These are phyloP conservation scores for Pelargonium australe DNA, from an alignment of 441 rosid genomes.

Conservation along the genomic window DNA sequence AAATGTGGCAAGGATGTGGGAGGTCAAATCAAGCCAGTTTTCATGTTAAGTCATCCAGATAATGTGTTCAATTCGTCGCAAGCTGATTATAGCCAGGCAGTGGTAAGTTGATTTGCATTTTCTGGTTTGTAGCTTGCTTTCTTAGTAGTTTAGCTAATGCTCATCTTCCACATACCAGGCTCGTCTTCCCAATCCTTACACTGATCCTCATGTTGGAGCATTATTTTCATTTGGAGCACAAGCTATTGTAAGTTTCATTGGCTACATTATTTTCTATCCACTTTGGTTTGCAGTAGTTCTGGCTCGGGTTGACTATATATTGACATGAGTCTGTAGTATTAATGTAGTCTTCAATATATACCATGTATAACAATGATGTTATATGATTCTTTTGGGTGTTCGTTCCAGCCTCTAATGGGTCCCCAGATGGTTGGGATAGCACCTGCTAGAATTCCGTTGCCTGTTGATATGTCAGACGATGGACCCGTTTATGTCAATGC, in stretches of 20 bases:
- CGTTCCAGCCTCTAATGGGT: slow-evolving; percentile 31
- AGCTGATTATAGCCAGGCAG: slow-evolving; percentile 22
- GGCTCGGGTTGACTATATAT: not conserved
- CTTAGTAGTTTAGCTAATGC: slow-evolving; percentile 4
- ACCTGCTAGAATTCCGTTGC: slow-evolving; percentile 32
- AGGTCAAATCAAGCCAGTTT: slow-evolving; percentile 33
- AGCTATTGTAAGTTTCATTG: slow-evolving; percentile 28
- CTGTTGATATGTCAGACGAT: slow-evolving; percentile 34
- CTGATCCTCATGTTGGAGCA: slow-evolving; percentile 31
- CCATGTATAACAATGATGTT: not conserved
- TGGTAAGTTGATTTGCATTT: slow-evolving; percentile 21
- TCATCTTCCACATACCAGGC: slow-evolving; percentile 24
- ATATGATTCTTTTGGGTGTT: slow-evolving; percentile 3
- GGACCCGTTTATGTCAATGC: slow-evolving; percentile 42
- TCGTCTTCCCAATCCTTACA: slow-evolving; percentile 20
- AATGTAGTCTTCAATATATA: not conserved
- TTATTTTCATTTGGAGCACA: slow-evolving; percentile 33
- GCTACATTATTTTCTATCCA: not conserved
- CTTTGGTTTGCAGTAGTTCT: not conserved
- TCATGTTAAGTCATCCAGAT: slow-evolving; percentile 23
- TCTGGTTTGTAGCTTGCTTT: not conserved
- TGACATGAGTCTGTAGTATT: not conserved
- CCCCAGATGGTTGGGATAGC: slow-evolving; percentile 31
- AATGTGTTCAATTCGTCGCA: slow-evolving; percentile 20
- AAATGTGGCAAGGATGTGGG: slow-evolving; percentile 25